A percentile compares a stretch with the other conserved stretches of the same genome.
These are phyloP conservation scores for Dryadomyces sulphureus DNA, from an alignment of 2,329 filamentous ascomycete genomes.

Conservation along the genomic window DNA sequence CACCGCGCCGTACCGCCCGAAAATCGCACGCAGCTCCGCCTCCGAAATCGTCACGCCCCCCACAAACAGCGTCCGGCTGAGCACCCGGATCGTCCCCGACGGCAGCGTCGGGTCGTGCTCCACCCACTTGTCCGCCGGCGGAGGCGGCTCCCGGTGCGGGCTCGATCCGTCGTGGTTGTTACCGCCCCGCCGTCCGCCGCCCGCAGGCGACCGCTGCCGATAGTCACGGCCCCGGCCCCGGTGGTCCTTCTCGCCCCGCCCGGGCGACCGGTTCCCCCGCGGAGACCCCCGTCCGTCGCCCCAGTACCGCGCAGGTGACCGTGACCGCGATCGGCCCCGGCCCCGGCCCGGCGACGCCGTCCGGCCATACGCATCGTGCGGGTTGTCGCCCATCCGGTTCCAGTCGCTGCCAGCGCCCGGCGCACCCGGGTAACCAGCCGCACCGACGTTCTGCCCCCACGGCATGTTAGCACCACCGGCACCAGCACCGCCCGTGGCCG, in stretches of 20 bases:
- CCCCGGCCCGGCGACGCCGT: slow-evolving; percentile 47
- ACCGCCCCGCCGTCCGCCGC: slow-evolving; percentile 18
- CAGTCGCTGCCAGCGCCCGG: slow-evolving; percentile 1
- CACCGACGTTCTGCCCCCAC: slow-evolving; percentile 4
- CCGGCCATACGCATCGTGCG: slow-evolving; percentile 42
- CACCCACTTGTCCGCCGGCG: slow-evolving; percentile 50
- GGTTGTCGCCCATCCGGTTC: slow-evolving; percentile 20
- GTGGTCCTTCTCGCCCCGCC: slow-evolving; percentile 39
- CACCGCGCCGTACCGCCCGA: slow-evolving; percentile 69
- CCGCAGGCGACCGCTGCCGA: slow-evolving; percentile 72
- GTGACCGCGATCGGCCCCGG: slow-evolving; percentile 56
- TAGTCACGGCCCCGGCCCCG: slow-evolving; percentile 45
- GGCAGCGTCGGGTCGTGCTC: slow-evolving; percentile 65
- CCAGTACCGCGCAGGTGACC: slow-evolving; percentile 57
- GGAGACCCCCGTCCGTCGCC: slow-evolving; percentile 44
- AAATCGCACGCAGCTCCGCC: slow-evolving; percentile 65
- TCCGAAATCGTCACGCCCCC: slow-evolving; percentile 85
- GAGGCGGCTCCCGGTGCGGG: slow-evolving; percentile 20
- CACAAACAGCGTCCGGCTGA: slow-evolving; percentile 91
- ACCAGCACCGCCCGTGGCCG: slow-evolving; percentile 4
- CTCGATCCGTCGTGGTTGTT: slow-evolving; percentile 39
- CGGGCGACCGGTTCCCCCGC: slow-evolving; percentile 32
- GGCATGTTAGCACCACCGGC: slow-evolving; percentile 16
- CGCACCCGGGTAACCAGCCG: neutral
- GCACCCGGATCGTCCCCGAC: slow-evolving; percentile 71